phyloP scores from a whole-genome alignment of 2,329 filamentous ascomycete species.

The Fusarium metavorans region DNA sequence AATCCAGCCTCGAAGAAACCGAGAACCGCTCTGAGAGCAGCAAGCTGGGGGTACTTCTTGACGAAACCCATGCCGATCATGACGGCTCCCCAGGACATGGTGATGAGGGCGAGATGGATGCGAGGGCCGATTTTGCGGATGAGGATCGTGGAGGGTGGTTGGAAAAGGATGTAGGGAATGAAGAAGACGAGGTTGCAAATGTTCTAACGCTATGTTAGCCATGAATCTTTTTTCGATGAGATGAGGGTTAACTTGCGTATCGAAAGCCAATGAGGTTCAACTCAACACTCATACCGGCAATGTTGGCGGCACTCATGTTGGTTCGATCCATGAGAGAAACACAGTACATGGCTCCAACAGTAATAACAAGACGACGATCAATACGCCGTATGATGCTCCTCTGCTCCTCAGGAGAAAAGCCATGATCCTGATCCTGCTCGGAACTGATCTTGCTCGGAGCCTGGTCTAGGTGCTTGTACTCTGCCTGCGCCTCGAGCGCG shows the following conservation, averaged over 20 bases:
- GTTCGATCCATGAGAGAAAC: constrained; percentile 83
- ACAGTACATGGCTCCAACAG: constrained; percentile 77
- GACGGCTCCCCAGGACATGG: constrained; percentile 68
- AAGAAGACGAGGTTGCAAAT: constrained; percentile 81
- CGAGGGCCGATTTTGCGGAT: constrained; percentile 75
- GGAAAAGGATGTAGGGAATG: constrained; percentile 77
- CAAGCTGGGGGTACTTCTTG: constrained; percentile 62
- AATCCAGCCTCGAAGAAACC: constrained; percentile 78
- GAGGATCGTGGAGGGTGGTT: constrained; percentile 77
- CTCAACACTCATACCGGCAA: constrained; percentile 72
- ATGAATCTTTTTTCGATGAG: rapidly evolving
- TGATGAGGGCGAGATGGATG: constrained; percentile 65
- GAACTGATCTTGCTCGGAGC: constrained; percentile 39
- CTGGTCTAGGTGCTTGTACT: constrained; percentile 42
- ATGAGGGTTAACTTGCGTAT: constrained; percentile 52
- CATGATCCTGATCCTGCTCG: constrained; percentile 50
- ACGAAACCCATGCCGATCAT: constrained; percentile 77
- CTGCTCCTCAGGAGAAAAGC: constrained; percentile 72
- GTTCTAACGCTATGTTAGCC: constrained; percentile 52
- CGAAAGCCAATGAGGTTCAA: constrained; percentile 59
- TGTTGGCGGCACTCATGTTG: constrained; percentile 78
- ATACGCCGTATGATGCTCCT: constrained; percentile 76
- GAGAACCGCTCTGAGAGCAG: constrained; percentile 68
- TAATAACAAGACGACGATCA: constrained; percentile 73
- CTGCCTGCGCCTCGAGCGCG: constrained; percentile 42